Base-by-base conservation (phyloP, 805 yeast genomes). In the Yarrowia bubula region DNA sequence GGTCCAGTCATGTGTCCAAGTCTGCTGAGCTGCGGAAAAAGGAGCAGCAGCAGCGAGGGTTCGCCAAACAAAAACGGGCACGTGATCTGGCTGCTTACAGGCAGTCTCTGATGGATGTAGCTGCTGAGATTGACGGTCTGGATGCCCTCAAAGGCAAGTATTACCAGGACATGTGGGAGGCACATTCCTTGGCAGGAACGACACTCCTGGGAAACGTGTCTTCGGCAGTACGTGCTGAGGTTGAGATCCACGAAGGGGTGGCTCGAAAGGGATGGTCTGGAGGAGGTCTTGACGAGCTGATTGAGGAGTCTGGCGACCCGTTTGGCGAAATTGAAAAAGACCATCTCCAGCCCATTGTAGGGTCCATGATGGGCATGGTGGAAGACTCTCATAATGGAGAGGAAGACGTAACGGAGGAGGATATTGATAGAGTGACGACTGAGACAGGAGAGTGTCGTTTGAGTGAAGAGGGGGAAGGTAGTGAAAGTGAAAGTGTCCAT, bases 241-340 rank as follows among this genome's bases (percentile, higher is more conserved):
- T 91, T 15, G 95, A 90, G 70, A 84, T 90, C 17, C 85, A 84
- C 70, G 96, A 89, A 71, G 87, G 88, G 32, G 84, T 91, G 22
- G 96, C 96, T 0, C 80, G 85, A 65, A 91, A 91, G 72, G 95
- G 96, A 4, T 87, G 92, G 90, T 82, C 88, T 4, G 96, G 96
- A 13, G 95, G 93, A 32, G 96, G 96, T 0, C 76, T 91, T 38
- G 96, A 90, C 71, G 86, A 83, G 31, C 76, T 89, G 63, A 77
- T 89, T 28, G 78, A 84, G 1, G 78, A 81, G 38, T 85, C 89
- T 42, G 87, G 88, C 1, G 95, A 88, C 72, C 88, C 89, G 0
- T 85, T 85, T 70, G 80, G 73, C 31, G 53, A 65, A 13, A 71
- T 67, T 11, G 71, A 64, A 28, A 78, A 75, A 17, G 75, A 72